Evolutionary conservation across 73 alveolate species (phyloP).

Genomic region (Durusdinium trenchii): DNA sequence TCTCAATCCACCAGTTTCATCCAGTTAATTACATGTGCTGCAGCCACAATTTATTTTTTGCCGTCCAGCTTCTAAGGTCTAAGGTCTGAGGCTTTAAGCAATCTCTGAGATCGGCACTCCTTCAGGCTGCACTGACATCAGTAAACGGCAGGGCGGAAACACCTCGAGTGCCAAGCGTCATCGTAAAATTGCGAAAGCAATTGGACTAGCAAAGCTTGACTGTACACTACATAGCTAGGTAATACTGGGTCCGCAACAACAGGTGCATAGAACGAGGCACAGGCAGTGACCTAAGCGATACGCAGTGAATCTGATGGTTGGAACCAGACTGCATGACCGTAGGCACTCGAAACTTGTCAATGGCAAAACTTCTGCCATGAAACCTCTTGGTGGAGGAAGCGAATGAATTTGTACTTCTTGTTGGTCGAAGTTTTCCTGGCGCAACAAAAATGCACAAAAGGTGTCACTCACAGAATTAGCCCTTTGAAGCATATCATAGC

Average conservation of each 20-base stretch:
- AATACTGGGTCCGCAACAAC: slow-evolving; percentile 17
- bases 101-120: slow-evolving; percentile 8
- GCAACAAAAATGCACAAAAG: not conserved
- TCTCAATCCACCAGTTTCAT: no score
- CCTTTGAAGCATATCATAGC: not conserved
- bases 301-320: not conserved
- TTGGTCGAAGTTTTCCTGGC: slow-evolving; percentile 47
- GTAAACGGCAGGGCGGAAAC: slow-evolving; percentile 85
- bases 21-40: no score
- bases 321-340: not conserved
- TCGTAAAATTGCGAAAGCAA: no score
- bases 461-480: not conserved
- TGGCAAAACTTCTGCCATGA: not conserved
- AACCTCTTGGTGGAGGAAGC: slow-evolving; percentile 90
- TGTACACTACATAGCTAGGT: not conserved
- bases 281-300: slow-evolving; percentile 43
- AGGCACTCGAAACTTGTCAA: not conserved
- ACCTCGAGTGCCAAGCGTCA: not conserved
- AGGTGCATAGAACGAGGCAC: slow-evolving; percentile 95
- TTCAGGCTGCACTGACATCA: slow-evolving; percentile 91
- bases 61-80: no score
- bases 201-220: not conserved
- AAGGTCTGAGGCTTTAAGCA: no score
- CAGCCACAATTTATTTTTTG: no score
- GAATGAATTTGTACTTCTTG: slow-evolving; percentile 91